Percentiles rank a stretch among this genome's conserved stretches.
These are phyloP conservation scores for Cutaneotrichosporon cavernicola DNA, from an alignment of 1,284 basidiomycete species.

Conservation along the genomic window DNA sequence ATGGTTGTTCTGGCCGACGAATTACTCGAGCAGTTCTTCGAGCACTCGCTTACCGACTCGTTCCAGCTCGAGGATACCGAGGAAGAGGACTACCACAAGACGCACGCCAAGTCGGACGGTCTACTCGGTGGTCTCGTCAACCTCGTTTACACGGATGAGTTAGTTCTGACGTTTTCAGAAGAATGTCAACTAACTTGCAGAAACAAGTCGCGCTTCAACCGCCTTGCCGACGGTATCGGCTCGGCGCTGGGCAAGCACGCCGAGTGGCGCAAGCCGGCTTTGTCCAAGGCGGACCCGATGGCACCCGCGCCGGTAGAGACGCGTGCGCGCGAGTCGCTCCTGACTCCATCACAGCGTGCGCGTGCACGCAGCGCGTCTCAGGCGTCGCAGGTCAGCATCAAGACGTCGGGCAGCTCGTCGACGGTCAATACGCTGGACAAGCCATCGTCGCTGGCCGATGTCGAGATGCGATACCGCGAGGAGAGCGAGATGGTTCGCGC, in stretches of 20 bases:
- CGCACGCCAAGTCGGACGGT: conserved; percentile 57
- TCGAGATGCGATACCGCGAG: conserved; percentile 45
- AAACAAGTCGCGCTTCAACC: conserved; percentile 50
- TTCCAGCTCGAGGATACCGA: conserved; percentile 73
- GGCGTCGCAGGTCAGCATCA: conserved; percentile 21
- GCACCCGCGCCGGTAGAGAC: conserved; percentile 66
- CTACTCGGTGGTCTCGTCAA: conserved; percentile 81
- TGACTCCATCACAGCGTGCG: conserved; percentile 55
- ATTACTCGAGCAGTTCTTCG: conserved; percentile 90
- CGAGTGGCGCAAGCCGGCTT: conserved; percentile 63
- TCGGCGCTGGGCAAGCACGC: conserved; percentile 84
- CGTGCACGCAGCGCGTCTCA: conserved; percentile 37
- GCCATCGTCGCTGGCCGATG: conserved; percentile 51
- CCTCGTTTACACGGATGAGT: conserved; percentile 77
- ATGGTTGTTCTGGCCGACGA: conserved; percentile 97
- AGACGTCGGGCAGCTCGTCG: conserved; percentile 57
- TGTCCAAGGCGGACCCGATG: conserved; percentile 70
- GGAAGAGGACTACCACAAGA: conserved; percentile 59
- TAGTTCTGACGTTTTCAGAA: conserved; percentile 13
- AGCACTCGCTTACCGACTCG: conserved; percentile 78
- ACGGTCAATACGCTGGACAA: conserved; percentile 55
- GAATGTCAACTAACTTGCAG: conserved; percentile 26
- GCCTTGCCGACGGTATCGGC: conserved; percentile 85
- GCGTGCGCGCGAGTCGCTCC: conserved; percentile 78
- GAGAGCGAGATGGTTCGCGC: conserved; percentile 64